Evolutionary conservation across 257 asterid species (phyloP).

Genomic region (Lantana camara): DNA sequence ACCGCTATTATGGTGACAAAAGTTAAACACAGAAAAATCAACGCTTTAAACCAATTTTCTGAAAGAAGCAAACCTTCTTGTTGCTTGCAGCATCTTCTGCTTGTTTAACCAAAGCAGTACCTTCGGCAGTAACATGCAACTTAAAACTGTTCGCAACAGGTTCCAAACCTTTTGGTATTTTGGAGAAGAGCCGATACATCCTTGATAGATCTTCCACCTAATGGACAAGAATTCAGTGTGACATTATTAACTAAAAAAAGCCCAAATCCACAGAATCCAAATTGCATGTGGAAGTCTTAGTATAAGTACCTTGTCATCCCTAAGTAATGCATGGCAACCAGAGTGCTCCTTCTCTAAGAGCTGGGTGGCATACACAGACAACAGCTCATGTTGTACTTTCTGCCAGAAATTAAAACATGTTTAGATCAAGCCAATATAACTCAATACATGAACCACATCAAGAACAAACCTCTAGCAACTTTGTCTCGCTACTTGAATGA

Average conservation of each 20-base stretch:
- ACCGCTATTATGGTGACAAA: neutral
- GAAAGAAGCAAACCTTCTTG: constrained; percentile 58
- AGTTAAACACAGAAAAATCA: constrained; percentile 1
- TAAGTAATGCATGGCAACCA: constrained; percentile 93
- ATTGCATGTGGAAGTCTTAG: constrained; percentile 5
- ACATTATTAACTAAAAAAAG: neutral
- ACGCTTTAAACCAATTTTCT: neutral
- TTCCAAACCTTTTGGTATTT: constrained; percentile 81
- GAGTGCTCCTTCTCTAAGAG: constrained; percentile 97
- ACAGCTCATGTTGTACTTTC: constrained; percentile 90
- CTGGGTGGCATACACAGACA: constrained; percentile 93
- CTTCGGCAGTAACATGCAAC: constrained; percentile 99
- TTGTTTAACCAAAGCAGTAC: constrained; percentile 90
- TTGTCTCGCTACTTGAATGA: constrained; percentile 92
- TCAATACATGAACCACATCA: neutral
- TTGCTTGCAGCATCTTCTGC: constrained; percentile 99
- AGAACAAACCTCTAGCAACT: constrained; percentile 91
- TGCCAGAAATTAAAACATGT: constrained; percentile 28
- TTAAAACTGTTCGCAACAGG: constrained; percentile 73
- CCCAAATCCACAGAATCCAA: constrained; percentile 14
- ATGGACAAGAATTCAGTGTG: constrained; percentile 17
- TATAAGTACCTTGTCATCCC: constrained; percentile 85
- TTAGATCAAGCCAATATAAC: neutral
- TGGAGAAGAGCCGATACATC: constrained; percentile 96
- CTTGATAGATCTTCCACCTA: constrained; percentile 94